Evolutionary conservation across 257 asterid species (phyloP).

Genomic region (Nicotiana attenuata): DNA sequence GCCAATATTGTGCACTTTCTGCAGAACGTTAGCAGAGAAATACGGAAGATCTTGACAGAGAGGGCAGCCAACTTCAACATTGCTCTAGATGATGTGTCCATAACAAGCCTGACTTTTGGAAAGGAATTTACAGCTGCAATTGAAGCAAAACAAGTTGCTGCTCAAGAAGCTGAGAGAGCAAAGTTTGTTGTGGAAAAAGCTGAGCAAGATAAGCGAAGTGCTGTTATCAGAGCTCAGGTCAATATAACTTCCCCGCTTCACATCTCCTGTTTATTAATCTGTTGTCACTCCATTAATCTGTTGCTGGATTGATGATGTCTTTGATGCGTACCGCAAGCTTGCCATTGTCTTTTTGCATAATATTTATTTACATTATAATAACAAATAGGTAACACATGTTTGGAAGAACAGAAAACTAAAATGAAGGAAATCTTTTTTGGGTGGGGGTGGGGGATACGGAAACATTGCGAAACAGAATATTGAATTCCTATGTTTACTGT

Average conservation of each 20-base stretch:
- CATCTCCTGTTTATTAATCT: neutral
- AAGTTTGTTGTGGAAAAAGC: slow-evolving; percentile 91
- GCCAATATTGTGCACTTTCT: neutral
- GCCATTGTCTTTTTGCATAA: neutral
- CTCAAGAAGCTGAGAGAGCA: slow-evolving; percentile 96
- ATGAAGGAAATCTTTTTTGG: too few species aligned
- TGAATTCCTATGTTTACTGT: neutral
- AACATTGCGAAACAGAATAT: neutral
- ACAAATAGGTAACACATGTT: too few species aligned
- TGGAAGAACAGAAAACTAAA: too few species aligned
- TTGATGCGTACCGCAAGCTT: neutral
- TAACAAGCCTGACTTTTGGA: slow-evolving; percentile 77
- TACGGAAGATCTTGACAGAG: slow-evolving; percentile 64
- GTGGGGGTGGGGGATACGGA: neutral
- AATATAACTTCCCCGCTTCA: neutral
- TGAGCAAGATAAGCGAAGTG: slow-evolving; percentile 87
- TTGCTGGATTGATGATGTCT: neutral
- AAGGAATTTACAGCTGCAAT: slow-evolving; percentile 89
- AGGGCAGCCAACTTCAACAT: slow-evolving; percentile 85
- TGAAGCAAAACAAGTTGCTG: slow-evolving; percentile 97
- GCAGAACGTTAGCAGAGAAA: slow-evolving; percentile 85
- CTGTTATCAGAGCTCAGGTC: slow-evolving; percentile 92
- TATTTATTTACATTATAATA: too few species aligned
- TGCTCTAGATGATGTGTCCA: slow-evolving; percentile 93
- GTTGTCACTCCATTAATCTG: neutral